These are phyloP conservation scores for Diutina catenulata DNA, from an alignment of 1,139 yeast genomes.

Conservation along the genomic window DNA sequence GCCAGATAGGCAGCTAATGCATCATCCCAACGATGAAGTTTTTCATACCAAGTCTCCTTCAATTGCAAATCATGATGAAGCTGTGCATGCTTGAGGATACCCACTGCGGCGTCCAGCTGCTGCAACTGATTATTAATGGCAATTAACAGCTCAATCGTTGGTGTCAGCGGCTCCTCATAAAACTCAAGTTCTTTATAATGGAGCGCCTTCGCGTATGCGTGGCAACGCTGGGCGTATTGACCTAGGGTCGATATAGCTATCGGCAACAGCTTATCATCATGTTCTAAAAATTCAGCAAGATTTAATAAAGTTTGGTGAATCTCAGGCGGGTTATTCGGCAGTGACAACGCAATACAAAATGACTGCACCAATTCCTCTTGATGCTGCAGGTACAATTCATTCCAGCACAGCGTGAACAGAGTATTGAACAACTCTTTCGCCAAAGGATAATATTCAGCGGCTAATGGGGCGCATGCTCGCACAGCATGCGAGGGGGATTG, in stretches of 20 bases:
- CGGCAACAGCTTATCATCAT: conserved; percentile 89
- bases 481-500: conserved; percentile 94
- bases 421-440: conserved; percentile 91
- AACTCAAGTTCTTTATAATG: conserved; percentile 94
- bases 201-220: conserved; percentile 94
- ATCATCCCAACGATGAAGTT: conserved; percentile 95
- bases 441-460: conserved; percentile 77
- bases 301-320: conserved; percentile 82
- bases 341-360: conserved; percentile 74
- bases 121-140: conserved; percentile 90
- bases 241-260: conserved; percentile 83
- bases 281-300: conserved; percentile 94
- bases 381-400: conserved; percentile 80
- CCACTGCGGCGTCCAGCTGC: conserved; percentile 96
- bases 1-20: conserved; percentile 84
- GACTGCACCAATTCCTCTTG: conserved; percentile 86
- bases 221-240: conserved; percentile 88
- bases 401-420: conserved; percentile 94
- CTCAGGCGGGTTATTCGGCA: conserved; percentile 93
- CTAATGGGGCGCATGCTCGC: conserved; percentile 86
- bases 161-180: conserved; percentile 84
- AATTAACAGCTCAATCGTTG: conserved; percentile 85
- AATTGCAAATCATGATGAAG: conserved; percentile 84
- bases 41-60: conserved; percentile 97
- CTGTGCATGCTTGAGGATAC: conserved; percentile 91